Conservation (phyloP, 306 rosid genomes). For the Vicia faba region DNA sequence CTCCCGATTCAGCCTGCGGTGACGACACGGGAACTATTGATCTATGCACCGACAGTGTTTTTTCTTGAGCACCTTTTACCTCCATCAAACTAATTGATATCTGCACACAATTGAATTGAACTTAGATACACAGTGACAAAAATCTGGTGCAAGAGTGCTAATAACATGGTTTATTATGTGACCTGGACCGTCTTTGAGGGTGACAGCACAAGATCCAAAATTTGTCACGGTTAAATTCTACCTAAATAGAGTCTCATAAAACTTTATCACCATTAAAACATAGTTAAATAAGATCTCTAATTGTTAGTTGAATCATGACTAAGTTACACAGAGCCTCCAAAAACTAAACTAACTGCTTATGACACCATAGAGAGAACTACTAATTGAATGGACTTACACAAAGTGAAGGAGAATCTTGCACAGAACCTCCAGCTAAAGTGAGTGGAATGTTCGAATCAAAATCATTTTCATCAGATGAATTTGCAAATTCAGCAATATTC, state of each 20-base stretch:
- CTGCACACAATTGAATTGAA: conserved; percentile 42
- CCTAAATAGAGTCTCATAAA: no score
- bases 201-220: no score
- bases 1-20: conserved; percentile 56
- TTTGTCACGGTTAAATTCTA: no score
- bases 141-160: neutral
- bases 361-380: no score
- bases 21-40: conserved; percentile 61
- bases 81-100: conserved; percentile 81
- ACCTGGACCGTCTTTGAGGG: neutral
- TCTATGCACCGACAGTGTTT: conserved; percentile 54
- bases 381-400: conserved; percentile 50
- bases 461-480: conserved; percentile 62
- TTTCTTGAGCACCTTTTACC: conserved; percentile 62
- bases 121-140: neutral
- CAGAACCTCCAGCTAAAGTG: conserved; percentile 44
- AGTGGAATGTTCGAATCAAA: conserved; percentile 72
- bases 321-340: no score
- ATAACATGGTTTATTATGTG: neutral
- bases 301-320: no score
- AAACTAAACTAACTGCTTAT: no score
- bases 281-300: no score
- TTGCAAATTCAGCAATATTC: conserved; percentile 79
- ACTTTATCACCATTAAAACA: no score
- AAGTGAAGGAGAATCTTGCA: conserved; percentile 63